Evolutionary conservation across 164 flowering plant genomes (phyloP).

Genomic region (Piper longum): DNA sequence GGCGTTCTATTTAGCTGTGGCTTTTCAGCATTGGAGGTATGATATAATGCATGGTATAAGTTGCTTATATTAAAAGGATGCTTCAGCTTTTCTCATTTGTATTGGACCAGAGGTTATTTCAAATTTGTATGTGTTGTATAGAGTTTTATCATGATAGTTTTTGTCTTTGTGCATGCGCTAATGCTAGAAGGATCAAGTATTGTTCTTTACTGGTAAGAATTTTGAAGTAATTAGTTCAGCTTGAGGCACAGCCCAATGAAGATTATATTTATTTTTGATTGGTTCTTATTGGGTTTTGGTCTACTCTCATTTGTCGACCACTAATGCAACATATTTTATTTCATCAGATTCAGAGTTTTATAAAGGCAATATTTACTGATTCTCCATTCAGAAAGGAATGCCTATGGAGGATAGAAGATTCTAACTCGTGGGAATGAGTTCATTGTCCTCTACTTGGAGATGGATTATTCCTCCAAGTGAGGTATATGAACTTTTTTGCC

Average conservation of each 20-base stretch:
- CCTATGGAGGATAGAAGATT: slow-evolving; percentile 51
- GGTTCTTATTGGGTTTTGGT: not conserved
- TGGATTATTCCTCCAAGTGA: not conserved
- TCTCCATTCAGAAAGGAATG: slow-evolving; percentile 86
- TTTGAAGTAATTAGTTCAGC: no score
- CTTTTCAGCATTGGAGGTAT: slow-evolving; percentile 71
- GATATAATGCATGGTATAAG: not conserved
- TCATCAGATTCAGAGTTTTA: slow-evolving; percentile 65
- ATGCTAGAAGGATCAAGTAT: no score
- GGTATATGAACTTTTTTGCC: not conserved
- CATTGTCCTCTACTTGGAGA: not conserved
- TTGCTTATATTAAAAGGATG: no score
- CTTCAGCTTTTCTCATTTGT: no score
- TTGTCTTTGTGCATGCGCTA: no score
- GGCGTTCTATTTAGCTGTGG: slow-evolving; percentile 61
- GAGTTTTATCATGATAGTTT: no score
- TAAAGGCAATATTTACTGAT: slow-evolving; percentile 83
- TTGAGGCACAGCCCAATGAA: no score
- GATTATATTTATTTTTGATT: not conserved
- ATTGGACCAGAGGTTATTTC: no score
- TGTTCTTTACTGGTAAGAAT: no score
- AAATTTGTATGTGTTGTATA: no score
- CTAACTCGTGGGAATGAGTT: slow-evolving; percentile 2
- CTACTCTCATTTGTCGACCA: not conserved
- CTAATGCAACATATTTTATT: not conserved